Evolutionary conservation across 768 basidiomycete species (phyloP), one percentile per base, ranked within the genome.

Genomic region (Suillus lakei): DNA sequence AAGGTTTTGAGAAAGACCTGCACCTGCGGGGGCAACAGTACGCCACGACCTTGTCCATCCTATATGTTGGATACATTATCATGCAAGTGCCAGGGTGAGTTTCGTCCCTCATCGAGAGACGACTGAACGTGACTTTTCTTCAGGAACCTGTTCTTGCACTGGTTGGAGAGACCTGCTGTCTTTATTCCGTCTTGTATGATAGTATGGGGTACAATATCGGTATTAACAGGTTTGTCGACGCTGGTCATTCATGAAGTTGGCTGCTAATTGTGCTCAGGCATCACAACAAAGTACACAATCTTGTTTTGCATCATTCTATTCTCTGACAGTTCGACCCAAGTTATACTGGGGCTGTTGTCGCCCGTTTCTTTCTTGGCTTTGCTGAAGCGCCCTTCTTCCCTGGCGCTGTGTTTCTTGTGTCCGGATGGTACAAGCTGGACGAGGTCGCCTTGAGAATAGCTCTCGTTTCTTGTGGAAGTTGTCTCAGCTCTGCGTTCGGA

Each of bases 401-500:
- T n/a, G 64, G 60, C 18, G 5, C 51, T 9, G 3, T 53, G 38
- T 53, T 61, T 46, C 46, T 65, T 10, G 18, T 65, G 36, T 61
- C 64, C 26, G 55, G 30, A 39, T 65, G 64, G 64, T 83, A 82
- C 70, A 78, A 70, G 28, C 72, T 73, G 46, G 71, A 73, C 43
- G 80, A 83, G 66, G 70, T 82, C 32, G 82, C 77, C n/a, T 65
- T 79, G 30, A 70, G 79, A 10, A 75, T 73, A 28, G 75, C 79
- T 16, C 69, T 80, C 60, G 72, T 77, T 18, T 77, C 74, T 66
- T 77, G 72, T 65, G 79, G 80, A 30, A 78, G 76, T 65, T 68
- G 83, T 15, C 78, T 83, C 54, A 76, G 75, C 8, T 83, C 84
- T 73, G 84, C 82, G 3, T 82, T 83, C 65, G 82, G 83, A 0